Percentiles rank a stretch among this genome's conserved stretches.
Conservation (phyloP, 164 flowering plant genomes). For the Vitis vinifera region DNA sequence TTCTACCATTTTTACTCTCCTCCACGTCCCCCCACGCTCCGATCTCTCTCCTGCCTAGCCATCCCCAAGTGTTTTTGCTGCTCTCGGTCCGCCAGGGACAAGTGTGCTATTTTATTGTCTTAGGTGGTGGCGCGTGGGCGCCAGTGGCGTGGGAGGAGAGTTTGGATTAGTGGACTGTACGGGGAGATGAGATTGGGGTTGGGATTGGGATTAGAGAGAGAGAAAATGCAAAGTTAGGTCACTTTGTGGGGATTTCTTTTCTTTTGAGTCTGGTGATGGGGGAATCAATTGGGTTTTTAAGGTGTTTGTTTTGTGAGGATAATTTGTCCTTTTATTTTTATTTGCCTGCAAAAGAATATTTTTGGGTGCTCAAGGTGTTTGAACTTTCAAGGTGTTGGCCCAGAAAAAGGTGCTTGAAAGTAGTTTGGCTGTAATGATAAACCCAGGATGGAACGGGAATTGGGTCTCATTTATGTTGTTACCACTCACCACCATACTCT, state of each 20-base stretch:
- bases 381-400: background rate
- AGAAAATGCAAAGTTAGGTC: conserved; percentile 19
- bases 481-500: background rate
- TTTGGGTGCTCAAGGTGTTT: background rate
- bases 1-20: conserved; percentile 1
- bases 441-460: too few relatives aligned
- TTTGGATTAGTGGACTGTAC: background rate
- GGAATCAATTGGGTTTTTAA: conserved; percentile 10
- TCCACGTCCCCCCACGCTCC: too few relatives aligned
- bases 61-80: background rate
- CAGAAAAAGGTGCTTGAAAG: background rate
- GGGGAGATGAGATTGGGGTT: background rate
- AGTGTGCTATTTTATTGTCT: too few relatives aligned
- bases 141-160: background rate
- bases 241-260: conserved; percentile 7
- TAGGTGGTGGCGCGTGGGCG: background rate
- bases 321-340: background rate
- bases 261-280: background rate
- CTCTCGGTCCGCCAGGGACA: background rate
- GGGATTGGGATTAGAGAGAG: conserved; percentile 8
- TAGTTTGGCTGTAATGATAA: too few relatives aligned
- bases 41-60: background rate
- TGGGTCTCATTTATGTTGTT: background rate
- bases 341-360: background rate
- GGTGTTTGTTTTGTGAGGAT: conserved; percentile 9